Conservation (phyloP, 2,329 filamentous ascomycete species). For the Diaporthe humulicola region DNA sequence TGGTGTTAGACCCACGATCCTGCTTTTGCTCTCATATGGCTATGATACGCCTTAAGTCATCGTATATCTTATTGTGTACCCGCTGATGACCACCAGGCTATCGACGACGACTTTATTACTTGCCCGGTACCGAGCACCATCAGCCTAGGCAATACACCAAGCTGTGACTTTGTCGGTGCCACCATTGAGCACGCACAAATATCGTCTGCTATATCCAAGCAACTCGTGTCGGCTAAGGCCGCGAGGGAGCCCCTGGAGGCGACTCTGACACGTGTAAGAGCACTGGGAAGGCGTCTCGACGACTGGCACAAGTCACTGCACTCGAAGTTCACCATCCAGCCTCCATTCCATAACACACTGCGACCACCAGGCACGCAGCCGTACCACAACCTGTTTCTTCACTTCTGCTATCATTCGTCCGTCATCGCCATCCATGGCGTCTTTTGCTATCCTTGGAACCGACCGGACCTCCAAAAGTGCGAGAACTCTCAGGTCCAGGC, state of each 20-base stretch:
- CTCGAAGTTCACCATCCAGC: neutral
- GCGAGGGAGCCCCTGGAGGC: neutral
- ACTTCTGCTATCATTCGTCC: neutral
- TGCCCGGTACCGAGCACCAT: constrained; percentile 35
- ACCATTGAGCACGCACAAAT: constrained; percentile 37
- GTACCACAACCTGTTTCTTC: constrained; percentile 5
- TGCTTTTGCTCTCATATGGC: no score
- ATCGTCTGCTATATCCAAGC: constrained; percentile 37
- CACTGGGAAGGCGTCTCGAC: constrained; percentile 23
- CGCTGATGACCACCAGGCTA: no score
- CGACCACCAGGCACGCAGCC: neutral
- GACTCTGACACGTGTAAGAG: neutral
- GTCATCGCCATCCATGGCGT: constrained; percentile 8
- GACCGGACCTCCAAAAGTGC: constrained; percentile 19
- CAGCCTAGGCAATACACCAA: neutral
- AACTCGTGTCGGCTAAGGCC: constrained; percentile 33
- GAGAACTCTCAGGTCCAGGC: constrained; percentile 18
- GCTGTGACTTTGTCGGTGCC: constrained; percentile 31
- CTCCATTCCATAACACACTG: neutral
- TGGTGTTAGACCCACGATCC: no score
- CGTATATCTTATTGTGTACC: no score
- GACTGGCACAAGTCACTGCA: neutral
- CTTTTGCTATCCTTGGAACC: constrained; percentile 23
- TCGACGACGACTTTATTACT: constrained; percentile 41
- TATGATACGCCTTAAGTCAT: no score